Base-by-base conservation (phyloP, 2,329 filamentous ascomycete genomes). In the Phaeophleospora eucalypticola region DNA sequence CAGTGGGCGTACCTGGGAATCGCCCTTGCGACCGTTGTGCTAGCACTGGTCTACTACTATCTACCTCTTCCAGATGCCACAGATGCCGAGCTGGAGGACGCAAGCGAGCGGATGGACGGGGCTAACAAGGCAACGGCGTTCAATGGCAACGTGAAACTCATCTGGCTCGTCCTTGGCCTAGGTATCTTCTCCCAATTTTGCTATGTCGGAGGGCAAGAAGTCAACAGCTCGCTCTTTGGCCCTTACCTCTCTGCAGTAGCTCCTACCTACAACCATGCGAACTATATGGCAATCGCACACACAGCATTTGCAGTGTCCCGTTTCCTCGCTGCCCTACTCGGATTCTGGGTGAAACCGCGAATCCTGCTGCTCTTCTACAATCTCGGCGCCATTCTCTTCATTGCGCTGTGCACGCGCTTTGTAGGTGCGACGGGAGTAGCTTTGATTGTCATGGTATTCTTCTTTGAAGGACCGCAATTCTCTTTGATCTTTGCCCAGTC, bases 1-100 rank as follows among this genome's bases (percentile, higher is more conserved):
- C 81, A 84, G 59, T 84, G 80, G 79, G 75, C 80, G 0, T 84
- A 84, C 50, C 73, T 83, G 2, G 81, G 78, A 6, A 82, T 84
- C 46, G 73, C 79, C 1, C 70, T 83, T 10, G 81, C 82, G 56
- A 80, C 77, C 20, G 70, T 82, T 38, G 63, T 76, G 3, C 68
- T 84, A 10, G 80, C 80, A 1, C 68, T 82, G 8, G 71, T 72
- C 2, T 83, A 81, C 61, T 81, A 78, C 59, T 83, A 83, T 54
- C 65, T 82, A 1, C 80, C 79, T 2, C 68, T 84, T 1, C 80
- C 81, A 0, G 80, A 83, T 65, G 80, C 79, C 2, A 78, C 78
- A 1, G 79, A 82, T 54, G 71, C 74, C 14, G 79, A 83, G 52
- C 66, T 84, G 3, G 77, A 81, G 50, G 72, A 76, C 40, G 67